Evolutionary conservation across 2,329 filamentous ascomycete genomes (phyloP).

Genomic region (Calonectria naviculata): DNA sequence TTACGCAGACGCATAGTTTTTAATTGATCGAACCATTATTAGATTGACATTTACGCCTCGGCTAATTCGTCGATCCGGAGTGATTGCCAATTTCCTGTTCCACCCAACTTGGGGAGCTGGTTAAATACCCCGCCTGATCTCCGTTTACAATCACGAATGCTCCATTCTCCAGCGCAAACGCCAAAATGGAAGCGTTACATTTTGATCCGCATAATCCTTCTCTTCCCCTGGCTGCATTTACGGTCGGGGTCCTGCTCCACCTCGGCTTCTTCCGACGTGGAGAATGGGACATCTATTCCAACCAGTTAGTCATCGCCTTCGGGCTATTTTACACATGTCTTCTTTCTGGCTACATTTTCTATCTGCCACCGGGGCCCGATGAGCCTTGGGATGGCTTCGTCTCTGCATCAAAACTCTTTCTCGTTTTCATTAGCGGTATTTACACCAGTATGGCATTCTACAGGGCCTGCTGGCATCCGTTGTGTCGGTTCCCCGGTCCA

Average conservation of each 20-base stretch:
- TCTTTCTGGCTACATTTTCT: neutral
- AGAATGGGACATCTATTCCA: constrained; percentile 4
- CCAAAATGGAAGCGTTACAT: neutral
- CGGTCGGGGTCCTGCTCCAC: neutral
- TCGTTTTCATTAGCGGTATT: neutral
- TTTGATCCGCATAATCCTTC: neutral
- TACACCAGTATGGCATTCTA: neutral
- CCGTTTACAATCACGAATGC: neutral
- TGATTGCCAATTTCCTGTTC: neutral
- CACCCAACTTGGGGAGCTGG: neutral
- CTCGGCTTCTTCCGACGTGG: neutral
- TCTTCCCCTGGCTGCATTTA: neutral
- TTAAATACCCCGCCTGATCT: neutral
- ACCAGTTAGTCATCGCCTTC: neutral
- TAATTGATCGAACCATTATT: neutral
- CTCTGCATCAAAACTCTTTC: neutral
- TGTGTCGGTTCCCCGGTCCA: constrained; percentile 11
- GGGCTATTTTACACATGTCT: neutral
- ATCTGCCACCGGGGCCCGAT: neutral
- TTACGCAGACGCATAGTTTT: too few species aligned
- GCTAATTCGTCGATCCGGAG: neutral
- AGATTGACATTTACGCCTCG: neutral
- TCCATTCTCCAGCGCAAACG: neutral
- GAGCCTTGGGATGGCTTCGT: neutral
- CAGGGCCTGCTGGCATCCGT: neutral